Evolutionary conservation across 768 basidiomycete genomes (phyloP), one percentile per base, ranked within the genome.

Genomic region (Xerocomellus intermedius): DNA sequence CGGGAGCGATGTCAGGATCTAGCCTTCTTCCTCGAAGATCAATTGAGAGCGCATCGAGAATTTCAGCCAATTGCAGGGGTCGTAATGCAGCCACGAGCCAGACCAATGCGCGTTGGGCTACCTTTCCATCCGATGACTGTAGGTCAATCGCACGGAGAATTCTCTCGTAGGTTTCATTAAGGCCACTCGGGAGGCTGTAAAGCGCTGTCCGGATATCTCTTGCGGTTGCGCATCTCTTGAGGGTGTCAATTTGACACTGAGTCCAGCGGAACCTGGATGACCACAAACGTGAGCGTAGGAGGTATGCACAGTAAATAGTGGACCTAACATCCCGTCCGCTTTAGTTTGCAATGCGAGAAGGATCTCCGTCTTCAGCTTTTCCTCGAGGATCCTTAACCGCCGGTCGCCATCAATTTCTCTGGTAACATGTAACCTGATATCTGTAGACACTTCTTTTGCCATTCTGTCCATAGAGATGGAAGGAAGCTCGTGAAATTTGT

Each of bases 231-330:
- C 64, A 64, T 33, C 38, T 17, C 9, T 37, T 49, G 1, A 64
- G 52, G 0, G 45, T 16, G 36, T 60, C 58, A 8, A 64, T 36
- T 19, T 64, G 55, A 45, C 62, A 64, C 16, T 64, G 52, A 7
- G 49, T 49, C 64, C 64, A 64, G 1, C 55, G 56, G 10, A 64
- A 64, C 64, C 63, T 64, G 33, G n/a, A 35, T 2, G 19, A 14
- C 17, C 22, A 6, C 26, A n/a, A 42, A 3, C 24, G 8, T 35
- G 24, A 51, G 21, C 9, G 5, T 17, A 12, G 16, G 12, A 8
- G 7, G 14, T 22, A 14, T 14, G 4, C 5, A 5, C 12, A 42
- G 16, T 2, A 13, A 17, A 35, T n/a, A 24, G n/a, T 32, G 14
- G 49, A 22, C 9, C 50, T 50, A 12, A 52, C 50, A 64, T 64